Percentiles rank a stretch among this genome's conserved stretches.
phyloP scores from a whole-genome alignment of 75 land plant species.

The Cryptomeria japonica region DNA sequence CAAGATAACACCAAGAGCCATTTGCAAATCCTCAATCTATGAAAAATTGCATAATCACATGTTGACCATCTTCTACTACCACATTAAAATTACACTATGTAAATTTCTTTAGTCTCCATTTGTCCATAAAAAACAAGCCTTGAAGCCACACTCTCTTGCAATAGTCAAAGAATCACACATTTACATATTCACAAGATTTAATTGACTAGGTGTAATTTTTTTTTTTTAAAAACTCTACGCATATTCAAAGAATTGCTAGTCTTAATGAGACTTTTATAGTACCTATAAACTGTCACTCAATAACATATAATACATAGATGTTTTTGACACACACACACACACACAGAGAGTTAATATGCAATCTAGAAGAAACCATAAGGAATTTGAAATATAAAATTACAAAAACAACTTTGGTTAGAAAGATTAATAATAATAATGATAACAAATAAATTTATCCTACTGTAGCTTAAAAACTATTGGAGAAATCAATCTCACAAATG shows the following conservation, averaged over 20 bases:
- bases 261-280: background rate
- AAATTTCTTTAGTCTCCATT: background rate
- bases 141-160: no score
- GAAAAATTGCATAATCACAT: background rate
- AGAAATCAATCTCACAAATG: no score
- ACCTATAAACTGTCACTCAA: background rate
- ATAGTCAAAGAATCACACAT: no score
- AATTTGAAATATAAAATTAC: background rate
- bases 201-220: no score
- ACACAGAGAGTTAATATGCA: background rate
- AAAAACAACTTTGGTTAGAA: no score
- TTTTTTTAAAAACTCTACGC: no score
- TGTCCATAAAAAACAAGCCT: background rate
- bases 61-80: background rate
- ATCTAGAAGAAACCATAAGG: background rate
- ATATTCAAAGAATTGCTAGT: background rate
- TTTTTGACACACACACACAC: background rate
- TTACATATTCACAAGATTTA: no score
- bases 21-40: background rate
- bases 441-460: no score
- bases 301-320: background rate
- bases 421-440: no score
- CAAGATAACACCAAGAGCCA: background rate
- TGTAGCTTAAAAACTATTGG: no score
- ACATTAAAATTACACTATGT: background rate